Evolutionary conservation across 148 eudicot genomes (phyloP).

Genomic region (Camellia granthamiana): DNA sequence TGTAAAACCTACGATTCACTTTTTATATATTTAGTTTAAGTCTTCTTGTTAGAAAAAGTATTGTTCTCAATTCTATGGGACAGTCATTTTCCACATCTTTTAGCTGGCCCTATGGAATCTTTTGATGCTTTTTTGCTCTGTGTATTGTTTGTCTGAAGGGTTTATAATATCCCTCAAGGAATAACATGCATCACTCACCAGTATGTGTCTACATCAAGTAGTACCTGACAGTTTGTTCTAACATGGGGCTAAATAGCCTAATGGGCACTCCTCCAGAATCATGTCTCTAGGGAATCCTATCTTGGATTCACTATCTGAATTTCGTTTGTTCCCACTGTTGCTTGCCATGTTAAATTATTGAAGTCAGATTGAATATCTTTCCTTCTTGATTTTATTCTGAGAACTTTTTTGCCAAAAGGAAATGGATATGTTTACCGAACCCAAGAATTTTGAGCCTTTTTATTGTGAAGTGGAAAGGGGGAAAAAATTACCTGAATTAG

Average conservation of each 20-base stretch:
- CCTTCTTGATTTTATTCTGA: neutral
- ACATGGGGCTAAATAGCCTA: neutral
- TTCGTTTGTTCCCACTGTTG: neutral
- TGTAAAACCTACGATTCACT: neutral
- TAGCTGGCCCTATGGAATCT: neutral
- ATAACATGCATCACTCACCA: neutral
- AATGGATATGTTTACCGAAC: neutral
- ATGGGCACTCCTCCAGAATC: neutral
- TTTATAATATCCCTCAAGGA: neutral
- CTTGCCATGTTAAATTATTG: neutral
- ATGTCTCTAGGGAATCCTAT: neutral
- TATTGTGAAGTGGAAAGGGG: no score
- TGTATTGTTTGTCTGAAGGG: neutral
- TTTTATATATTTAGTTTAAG: neutral
- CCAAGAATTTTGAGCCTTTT: neutral
- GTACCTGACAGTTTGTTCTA: neutral
- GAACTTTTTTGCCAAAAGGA: neutral
- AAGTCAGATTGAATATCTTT: neutral
- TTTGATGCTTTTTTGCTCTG: neutral
- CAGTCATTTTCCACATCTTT: neutral
- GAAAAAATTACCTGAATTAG: neutral
- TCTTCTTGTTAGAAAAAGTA: neutral
- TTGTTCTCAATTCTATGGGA: neutral
- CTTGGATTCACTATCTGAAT: neutral
- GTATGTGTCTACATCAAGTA: neutral